Percentiles rank a stretch among this genome's conserved stretches.
phyloP scores from a whole-genome alignment of 2,329 filamentous ascomycete species.

The Fusarium fujikuroi region DNA sequence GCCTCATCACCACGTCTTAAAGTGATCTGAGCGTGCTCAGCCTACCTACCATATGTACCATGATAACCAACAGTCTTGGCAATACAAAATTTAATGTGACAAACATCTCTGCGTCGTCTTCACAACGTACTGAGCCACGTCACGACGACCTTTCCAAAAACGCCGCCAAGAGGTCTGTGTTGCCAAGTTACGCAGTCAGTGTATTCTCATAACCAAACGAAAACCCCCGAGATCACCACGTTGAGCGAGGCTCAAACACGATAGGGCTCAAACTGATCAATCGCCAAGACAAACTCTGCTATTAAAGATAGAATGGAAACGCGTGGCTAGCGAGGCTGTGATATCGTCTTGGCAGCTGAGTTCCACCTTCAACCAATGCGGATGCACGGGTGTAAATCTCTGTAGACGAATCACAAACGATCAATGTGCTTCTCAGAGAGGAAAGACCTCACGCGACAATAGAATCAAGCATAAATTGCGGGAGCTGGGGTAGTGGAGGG shows the following conservation, averaged over 20 bases:
- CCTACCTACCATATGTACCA: neutral
- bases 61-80: neutral
- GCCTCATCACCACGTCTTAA: neutral
- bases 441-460: conserved; percentile 34
- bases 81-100: neutral
- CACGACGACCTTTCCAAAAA: neutral
- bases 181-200: conserved; percentile 3
- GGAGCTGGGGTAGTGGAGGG: conserved; percentile 13
- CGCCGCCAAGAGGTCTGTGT: conserved; percentile 1
- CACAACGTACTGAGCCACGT: conserved; percentile 3
- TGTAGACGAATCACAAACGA: conserved; percentile 7
- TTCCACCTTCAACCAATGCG: neutral
- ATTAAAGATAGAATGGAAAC: conserved; percentile 5
- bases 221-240: neutral
- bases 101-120: neutral
- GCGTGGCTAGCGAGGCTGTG: conserved; percentile 37
- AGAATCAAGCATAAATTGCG: conserved; percentile 22
- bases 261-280: conserved; percentile 13
- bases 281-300: conserved; percentile 12
- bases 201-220: neutral
- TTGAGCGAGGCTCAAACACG: conserved; percentile 3
- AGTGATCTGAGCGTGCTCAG: neutral
- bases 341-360: conserved; percentile 20
- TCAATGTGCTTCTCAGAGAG: neutral
- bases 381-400: neutral